Base-by-base conservation (phyloP, 2,329 filamentous ascomycete species). In the Xylaria arbuscula region DNA sequence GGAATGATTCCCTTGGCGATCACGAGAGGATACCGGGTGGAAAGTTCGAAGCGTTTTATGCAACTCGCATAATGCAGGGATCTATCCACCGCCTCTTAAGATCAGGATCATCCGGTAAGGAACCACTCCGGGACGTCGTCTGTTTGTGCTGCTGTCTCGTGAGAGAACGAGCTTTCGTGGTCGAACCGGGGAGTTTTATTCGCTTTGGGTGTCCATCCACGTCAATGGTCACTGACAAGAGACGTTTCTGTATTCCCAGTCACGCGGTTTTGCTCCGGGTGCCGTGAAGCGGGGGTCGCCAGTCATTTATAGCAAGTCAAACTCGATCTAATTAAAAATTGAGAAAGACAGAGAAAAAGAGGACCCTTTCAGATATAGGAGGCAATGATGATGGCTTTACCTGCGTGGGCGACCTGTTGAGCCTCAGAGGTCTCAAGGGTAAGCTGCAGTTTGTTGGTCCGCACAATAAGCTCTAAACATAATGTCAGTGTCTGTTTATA, bases 301-400 rank as follows among this genome's bases (percentile, higher is more conserved):
- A 34, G 42, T 47, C 40, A 42, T 62, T 45, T 62, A 28, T 28
- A 24, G 40, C 59, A 53, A 60, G 48, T 40, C 42, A 57, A 50
- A 24, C 45, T 61, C 48, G 56, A 48, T 22, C 19, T 28, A 45
- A 2, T 17, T 6, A 45, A 28, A 60, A 15, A 47, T 48, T 36
- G 50, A 45, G 17, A 17, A n/a, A n/a, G n/a, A n/a, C n/a, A n/a
- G 40, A 45, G 6, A 6, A 48, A 57, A 45, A 58, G 58, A 62
- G 59, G 55, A 61, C 47, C 57, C 55, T n/a, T 60, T 68, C 55
- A 69, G 28, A 55, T 40, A 67, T 67, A 67, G 42, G 85, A 85
- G 59, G 87, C 85, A 78, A 92, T 90, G 50, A 92, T 83, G 63
- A 93, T 83, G 62, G 90, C 89, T 80, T 90, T 92, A 79, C 89